phyloP scores from a whole-genome alignment of 495 filamentous ascomycete species.

The Hyaloscypha finlandica region DNA sequence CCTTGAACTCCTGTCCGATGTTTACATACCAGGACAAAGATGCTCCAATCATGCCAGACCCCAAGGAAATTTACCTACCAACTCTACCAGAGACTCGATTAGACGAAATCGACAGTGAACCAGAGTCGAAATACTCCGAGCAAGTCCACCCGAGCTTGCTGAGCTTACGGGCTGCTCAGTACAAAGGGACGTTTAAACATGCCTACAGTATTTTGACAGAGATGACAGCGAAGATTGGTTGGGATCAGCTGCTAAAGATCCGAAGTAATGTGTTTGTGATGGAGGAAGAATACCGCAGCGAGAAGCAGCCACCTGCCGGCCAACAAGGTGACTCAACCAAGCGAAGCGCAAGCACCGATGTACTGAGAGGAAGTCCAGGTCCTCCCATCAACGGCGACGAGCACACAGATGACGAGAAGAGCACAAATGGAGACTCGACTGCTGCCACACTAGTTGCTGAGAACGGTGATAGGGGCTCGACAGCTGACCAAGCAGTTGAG shows the following conservation, averaged over 20 bases:
- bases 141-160: slow-evolving; percentile 84
- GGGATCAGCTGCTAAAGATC: slow-evolving; percentile 92
- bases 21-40: slow-evolving; percentile 99
- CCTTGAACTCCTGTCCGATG: slow-evolving; percentile 99
- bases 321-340: slow-evolving; percentile 53
- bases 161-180: slow-evolving; percentile 82
- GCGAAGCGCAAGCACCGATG: slow-evolving; percentile 75
- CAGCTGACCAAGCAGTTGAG: slow-evolving; percentile 35
- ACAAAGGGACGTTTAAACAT: slow-evolving; percentile 92
- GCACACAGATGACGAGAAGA: slow-evolving; percentile 46
- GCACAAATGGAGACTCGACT: slow-evolving; percentile 37
- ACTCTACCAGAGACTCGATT: slow-evolving; percentile 86
- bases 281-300: slow-evolving; percentile 96
- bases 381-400: slow-evolving; percentile 60
- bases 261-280: slow-evolving; percentile 98
- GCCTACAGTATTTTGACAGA: slow-evolving; percentile 93
- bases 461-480: slow-evolving; percentile 27
- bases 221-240: slow-evolving; percentile 92
- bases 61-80: slow-evolving; percentile 80
- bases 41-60: slow-evolving; percentile 89
- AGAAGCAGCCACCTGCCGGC: slow-evolving; percentile 67
- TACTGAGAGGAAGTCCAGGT: slow-evolving; percentile 65
- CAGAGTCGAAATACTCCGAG: slow-evolving; percentile 76
- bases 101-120: slow-evolving; percentile 91
- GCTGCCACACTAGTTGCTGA: slow-evolving; percentile 31